Evolutionary conservation across 768 basidiomycete genomes (phyloP).

Genomic region (Asterophora lycoperdoides): DNA sequence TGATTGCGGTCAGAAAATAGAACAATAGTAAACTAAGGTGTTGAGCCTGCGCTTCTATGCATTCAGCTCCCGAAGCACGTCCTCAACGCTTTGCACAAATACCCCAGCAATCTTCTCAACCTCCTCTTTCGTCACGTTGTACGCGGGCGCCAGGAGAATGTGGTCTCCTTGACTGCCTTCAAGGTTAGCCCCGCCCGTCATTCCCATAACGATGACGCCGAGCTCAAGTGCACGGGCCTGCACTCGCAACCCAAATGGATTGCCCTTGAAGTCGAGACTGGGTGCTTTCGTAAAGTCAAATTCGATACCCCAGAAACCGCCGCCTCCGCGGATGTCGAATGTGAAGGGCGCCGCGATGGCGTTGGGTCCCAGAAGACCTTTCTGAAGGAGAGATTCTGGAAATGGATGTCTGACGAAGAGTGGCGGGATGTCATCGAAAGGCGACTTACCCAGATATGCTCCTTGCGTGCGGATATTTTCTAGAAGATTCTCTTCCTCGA

Average conservation of each 20-base stretch:
- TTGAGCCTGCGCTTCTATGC: neutral
- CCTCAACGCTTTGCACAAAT: slow-evolving; percentile 64
- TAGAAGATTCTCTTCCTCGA: slow-evolving; percentile 66
- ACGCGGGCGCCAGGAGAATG: slow-evolving; percentile 73
- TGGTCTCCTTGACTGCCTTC: slow-evolving; percentile 72
- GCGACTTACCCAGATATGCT: slow-evolving; percentile 44
- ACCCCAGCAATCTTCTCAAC: slow-evolving; percentile 63
- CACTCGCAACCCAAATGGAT: slow-evolving; percentile 61
- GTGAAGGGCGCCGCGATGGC: slow-evolving; percentile 59
- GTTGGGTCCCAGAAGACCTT: slow-evolving; percentile 51
- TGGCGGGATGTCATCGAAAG: neutral
- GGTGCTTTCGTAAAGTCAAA: slow-evolving; percentile 61
- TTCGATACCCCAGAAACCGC: slow-evolving; percentile 81
- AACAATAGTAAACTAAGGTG: too few relatives aligned
- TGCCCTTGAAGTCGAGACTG: slow-evolving; percentile 45
- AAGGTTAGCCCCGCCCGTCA: slow-evolving; percentile 63
- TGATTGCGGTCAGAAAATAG: too few relatives aligned
- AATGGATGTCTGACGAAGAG: neutral
- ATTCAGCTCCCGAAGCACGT: slow-evolving; percentile 43
- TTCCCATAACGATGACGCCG: slow-evolving; percentile 68
- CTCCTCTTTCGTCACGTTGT: slow-evolving; percentile 68
- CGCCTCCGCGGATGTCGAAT: slow-evolving; percentile 81
- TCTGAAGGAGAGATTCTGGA: slow-evolving; percentile 45
- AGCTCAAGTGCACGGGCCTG: slow-evolving; percentile 68
- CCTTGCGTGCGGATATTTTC: slow-evolving; percentile 59